Base-by-base conservation (phyloP, 805 yeast genomes). In the Wickerhamiella dianesei region DNA sequence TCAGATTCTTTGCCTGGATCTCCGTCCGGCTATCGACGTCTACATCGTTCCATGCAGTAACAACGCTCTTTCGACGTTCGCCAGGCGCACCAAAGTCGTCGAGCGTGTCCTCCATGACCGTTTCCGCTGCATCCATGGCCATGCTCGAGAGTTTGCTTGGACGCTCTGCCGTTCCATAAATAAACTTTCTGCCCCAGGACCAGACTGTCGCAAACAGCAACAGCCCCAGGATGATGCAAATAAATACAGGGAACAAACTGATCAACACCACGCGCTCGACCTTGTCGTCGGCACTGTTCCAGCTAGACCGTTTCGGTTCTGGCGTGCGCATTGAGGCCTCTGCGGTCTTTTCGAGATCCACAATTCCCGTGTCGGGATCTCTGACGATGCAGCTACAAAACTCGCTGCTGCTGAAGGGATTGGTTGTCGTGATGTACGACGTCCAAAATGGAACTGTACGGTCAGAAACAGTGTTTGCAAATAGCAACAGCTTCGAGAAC, bases 381-480 rank as follows among this genome's bases (percentile, higher is more conserved):
- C 32, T 48, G 44, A 67, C 70, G 4, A 68, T 65, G 35, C 54
- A 48, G 69, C 71, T 44, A 74, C 60, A 17, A 59, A 58, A 43
- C 71, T 72, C 72, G 75, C 73, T 43, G 64, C 67, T 64, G 35
- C 77, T 78, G 59, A 86, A 87, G 1, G 95, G 95, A 47, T 83
- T 77, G 50, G 71, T 73, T 25, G 78, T 71, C 3, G 89, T 71
- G 48, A 89, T 80, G 61, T 70, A 87, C 0, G 94, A 72, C 0
- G 96, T 85, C 64, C 77, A 83, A 61, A 86, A 89, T 14, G 89
- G 80, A 5, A 88, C 97, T 0, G 94, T 76, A 49, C 96, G 70
- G 63, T 88, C 97, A 58, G 83, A 79, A 47, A 78, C 71, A 20
- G 80, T 72, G 63, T 89, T 88, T 8, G 95, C 87, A 48, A 86